Conservation (phyloP, 2,329 filamentous ascomycete species). For the Penicillium sp. region DNA sequence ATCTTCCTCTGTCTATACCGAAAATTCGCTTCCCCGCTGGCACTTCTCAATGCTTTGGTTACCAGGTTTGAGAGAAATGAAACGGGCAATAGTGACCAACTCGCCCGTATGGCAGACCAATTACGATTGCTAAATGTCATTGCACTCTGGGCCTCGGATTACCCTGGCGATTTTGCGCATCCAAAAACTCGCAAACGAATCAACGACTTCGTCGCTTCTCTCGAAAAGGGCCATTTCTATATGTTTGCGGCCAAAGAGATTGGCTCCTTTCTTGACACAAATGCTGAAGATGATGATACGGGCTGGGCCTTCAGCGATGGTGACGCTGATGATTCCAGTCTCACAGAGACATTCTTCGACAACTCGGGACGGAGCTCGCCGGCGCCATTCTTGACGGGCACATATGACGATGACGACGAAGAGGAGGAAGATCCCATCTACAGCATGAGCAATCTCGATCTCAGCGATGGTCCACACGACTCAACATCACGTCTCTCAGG, state of each 20-base stretch:
- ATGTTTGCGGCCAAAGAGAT: slow-evolving; percentile 86
- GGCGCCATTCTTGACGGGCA: slow-evolving; percentile 35
- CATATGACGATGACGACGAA: slow-evolving; percentile 29
- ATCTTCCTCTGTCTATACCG: slow-evolving; percentile 93
- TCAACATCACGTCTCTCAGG: slow-evolving; percentile 44
- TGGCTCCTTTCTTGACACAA: slow-evolving; percentile 72
- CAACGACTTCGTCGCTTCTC: slow-evolving; percentile 72
- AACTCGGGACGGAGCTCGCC: slow-evolving; percentile 47
- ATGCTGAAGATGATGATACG: slow-evolving; percentile 86
- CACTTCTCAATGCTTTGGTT: slow-evolving; percentile 75
- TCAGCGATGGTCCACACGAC: slow-evolving; percentile 44
- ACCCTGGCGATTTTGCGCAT: slow-evolving; percentile 91
- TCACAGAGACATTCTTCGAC: slow-evolving; percentile 46
- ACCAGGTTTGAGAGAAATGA: slow-evolving; percentile 71
- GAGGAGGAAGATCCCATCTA: slow-evolving; percentile 43
- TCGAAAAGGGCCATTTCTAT: slow-evolving; percentile 81
- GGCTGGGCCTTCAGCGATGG: slow-evolving; percentile 88
- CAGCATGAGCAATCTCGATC: slow-evolving; percentile 44
- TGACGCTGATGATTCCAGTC: slow-evolving; percentile 52
- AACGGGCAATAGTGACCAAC: slow-evolving; percentile 70
- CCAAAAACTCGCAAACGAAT: slow-evolving; percentile 72
- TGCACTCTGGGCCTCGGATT: slow-evolving; percentile 85
- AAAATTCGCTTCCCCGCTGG: slow-evolving; percentile 83
- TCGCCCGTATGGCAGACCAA: slow-evolving; percentile 79
- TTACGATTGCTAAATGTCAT: slow-evolving; percentile 82